Conservation (phyloP, 2,329 filamentous ascomycete genomes). For the Venturiaceae sp. region DNA sequence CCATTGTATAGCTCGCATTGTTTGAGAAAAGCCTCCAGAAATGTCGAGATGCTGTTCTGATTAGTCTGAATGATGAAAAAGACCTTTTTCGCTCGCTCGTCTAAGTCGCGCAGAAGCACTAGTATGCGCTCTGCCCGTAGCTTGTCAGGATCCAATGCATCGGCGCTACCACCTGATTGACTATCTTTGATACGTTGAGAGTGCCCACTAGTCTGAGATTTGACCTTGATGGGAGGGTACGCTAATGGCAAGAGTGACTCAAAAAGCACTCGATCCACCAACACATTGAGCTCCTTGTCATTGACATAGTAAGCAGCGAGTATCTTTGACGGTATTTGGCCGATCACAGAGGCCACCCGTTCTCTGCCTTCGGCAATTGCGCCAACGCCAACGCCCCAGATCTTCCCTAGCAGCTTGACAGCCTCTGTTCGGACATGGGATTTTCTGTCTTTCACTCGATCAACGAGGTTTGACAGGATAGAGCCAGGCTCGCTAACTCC, state of each 20-base stretch:
- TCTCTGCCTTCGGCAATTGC: constrained; percentile 81
- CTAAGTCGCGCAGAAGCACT: constrained; percentile 68
- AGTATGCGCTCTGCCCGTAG: constrained; percentile 79
- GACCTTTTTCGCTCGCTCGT: constrained; percentile 68
- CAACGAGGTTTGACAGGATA: constrained; percentile 70
- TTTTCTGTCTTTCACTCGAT: constrained; percentile 81
- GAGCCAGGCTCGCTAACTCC: constrained; percentile 68
- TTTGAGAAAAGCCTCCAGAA: constrained; percentile 66
- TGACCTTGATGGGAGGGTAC: constrained; percentile 63
- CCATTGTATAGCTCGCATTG: constrained; percentile 87
- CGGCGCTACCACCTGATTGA: constrained; percentile 34
- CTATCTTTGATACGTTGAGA: constrained; percentile 52
- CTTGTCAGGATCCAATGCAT: constrained; percentile 56
- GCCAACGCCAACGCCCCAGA: constrained; percentile 89
- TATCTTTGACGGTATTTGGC: constrained; percentile 73
- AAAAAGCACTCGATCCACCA: constrained; percentile 76
- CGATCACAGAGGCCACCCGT: constrained; percentile 61
- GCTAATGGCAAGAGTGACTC: constrained; percentile 83
- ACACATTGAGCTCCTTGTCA: constrained; percentile 72
- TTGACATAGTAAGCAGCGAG: constrained; percentile 87
- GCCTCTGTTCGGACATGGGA: constrained; percentile 73
- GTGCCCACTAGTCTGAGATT: constrained; percentile 35
- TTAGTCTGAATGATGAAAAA: constrained; percentile 80
- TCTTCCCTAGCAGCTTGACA: constrained; percentile 71
- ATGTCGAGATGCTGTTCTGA: constrained; percentile 64